Conservation (phyloP, 176 grass and related monocot genomes). For the Rhynchospora breviuscula region DNA sequence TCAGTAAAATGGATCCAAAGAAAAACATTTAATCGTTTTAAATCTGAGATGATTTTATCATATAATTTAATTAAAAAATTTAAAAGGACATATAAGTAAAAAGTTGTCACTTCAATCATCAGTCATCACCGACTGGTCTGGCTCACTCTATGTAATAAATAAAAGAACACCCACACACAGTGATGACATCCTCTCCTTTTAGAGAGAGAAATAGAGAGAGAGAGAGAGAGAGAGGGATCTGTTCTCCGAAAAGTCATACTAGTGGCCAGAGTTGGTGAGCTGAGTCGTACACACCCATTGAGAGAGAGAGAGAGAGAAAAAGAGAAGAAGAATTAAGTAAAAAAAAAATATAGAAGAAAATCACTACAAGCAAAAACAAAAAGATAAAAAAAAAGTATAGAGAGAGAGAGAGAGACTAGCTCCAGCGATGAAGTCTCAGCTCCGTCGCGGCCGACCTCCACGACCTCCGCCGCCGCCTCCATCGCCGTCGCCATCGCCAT, state of each 20-base stretch:
- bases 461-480: conserved; percentile 38
- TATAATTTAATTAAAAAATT: too few species aligned
- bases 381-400: conserved; percentile 24
- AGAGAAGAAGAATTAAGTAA: conserved; percentile 23
- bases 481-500: conserved; percentile 6
- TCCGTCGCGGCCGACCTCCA: conserved; percentile 56
- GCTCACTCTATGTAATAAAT: conserved; percentile 2
- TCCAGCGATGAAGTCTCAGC: conserved; percentile 43
- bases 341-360: not conserved
- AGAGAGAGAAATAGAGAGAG: conserved; percentile 34
- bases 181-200: not conserved
- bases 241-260: conserved; percentile 19
- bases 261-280: conserved; percentile 33
- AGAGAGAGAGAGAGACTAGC: conserved; percentile 6
- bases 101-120: not conserved
- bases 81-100: not conserved
- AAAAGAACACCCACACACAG: conserved; percentile 1
- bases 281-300: not conserved
- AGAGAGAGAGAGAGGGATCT: conserved; percentile 28
- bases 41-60: too few species aligned
- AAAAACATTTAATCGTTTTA: not conserved
- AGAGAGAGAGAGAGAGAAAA: conserved; percentile 22
- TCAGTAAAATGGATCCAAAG: not conserved
- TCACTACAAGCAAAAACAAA: conserved; percentile 36
- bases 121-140: not conserved